Percentiles rank a stretch among this genome's conserved stretches.
Evolutionary conservation across 108 stramenopile genomes (phyloP).

Genomic region (Pseudonitzschia delicatissima): DNA sequence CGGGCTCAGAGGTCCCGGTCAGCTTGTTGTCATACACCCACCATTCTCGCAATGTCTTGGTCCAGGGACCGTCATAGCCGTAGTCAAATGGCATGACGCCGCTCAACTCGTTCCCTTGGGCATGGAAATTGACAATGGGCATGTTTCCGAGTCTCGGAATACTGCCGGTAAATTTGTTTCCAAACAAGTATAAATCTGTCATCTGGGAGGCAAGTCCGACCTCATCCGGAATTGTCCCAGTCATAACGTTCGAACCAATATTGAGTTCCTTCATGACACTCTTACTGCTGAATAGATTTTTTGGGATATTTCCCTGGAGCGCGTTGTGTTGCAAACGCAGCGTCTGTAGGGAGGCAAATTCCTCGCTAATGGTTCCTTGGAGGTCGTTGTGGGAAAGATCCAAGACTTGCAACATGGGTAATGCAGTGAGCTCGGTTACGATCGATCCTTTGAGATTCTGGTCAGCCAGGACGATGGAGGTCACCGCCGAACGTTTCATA

Average conservation of each 20-base stretch:
- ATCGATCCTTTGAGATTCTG: slow-evolving; percentile 3
- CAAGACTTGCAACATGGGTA: not conserved
- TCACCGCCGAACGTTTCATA: too few relatives aligned
- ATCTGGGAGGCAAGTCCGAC: slow-evolving; percentile 13
- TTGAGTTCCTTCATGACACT: slow-evolving; percentile 16
- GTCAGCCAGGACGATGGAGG: slow-evolving; percentile 4
- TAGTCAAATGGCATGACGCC: slow-evolving; percentile 22
- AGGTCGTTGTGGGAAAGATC: slow-evolving; percentile 12
- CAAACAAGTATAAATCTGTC: slow-evolving; percentile 15
- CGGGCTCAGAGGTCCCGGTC: slow-evolving; percentile 15
- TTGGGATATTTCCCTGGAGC: slow-evolving; percentile 19
- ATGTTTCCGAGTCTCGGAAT: slow-evolving; percentile 26
- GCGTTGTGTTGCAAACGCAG: slow-evolving; percentile 19
- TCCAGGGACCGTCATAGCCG: slow-evolving; percentile 5
- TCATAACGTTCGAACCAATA: slow-evolving; percentile 20
- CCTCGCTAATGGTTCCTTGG: slow-evolving; percentile 15
- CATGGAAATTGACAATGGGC: slow-evolving; percentile 14
- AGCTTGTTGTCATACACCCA: slow-evolving; percentile 26
- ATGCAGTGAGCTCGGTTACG: slow-evolving; percentile 3
- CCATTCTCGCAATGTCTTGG: slow-evolving; percentile 12
- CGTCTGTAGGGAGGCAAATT: slow-evolving; percentile 2
- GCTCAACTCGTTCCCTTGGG: slow-evolving; percentile 10
- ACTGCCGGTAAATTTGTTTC: slow-evolving; percentile 22
- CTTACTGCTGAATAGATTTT: not conserved
- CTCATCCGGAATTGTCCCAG: slow-evolving; percentile 20